These are phyloP conservation scores for Abrus pulchellus DNA, from an alignment of 306 rosid species.

Conservation along the genomic window DNA sequence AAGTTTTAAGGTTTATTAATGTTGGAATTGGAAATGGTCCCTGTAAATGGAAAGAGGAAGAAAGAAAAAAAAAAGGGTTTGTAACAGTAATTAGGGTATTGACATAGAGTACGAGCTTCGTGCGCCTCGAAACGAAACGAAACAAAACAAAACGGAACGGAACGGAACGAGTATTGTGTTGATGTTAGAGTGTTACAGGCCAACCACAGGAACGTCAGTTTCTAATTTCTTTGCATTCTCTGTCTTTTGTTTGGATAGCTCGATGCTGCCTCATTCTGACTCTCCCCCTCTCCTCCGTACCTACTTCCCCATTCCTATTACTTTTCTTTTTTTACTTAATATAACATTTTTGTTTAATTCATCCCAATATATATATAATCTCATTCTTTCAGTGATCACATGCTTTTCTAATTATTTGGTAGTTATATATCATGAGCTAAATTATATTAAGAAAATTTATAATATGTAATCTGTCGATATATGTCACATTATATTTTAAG, in stretches of 20 bases:
- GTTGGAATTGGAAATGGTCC: conserved; percentile 30
- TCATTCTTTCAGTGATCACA: too few relatives aligned
- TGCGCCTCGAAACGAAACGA: conserved; percentile 42
- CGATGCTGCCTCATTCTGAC: background rate
- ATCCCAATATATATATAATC: too few relatives aligned
- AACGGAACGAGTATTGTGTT: background rate
- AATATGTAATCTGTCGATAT: too few relatives aligned
- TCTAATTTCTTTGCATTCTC: background rate
- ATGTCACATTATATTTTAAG: too few relatives aligned
- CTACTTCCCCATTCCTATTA: background rate
- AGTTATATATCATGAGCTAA: too few relatives aligned
- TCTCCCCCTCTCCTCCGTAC: background rate
- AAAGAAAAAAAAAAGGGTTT: too few relatives aligned
- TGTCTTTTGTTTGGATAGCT: conserved; percentile 15
- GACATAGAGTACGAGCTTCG: background rate
- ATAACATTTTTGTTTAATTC: background rate
- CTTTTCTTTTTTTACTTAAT: background rate
- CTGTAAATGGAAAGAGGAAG: background rate
- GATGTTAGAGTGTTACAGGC: background rate
- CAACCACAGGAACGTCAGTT: conserved; percentile 31
- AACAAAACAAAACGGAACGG: conserved; percentile 36
- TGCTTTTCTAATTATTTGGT: too few relatives aligned
- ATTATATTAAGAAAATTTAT: too few relatives aligned
- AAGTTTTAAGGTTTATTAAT: background rate
- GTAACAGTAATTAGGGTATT: background rate